These are phyloP conservation scores for Sodiomyces alkalinus DNA, from an alignment of 2,329 filamentous ascomycete species.

Conservation along the genomic window DNA sequence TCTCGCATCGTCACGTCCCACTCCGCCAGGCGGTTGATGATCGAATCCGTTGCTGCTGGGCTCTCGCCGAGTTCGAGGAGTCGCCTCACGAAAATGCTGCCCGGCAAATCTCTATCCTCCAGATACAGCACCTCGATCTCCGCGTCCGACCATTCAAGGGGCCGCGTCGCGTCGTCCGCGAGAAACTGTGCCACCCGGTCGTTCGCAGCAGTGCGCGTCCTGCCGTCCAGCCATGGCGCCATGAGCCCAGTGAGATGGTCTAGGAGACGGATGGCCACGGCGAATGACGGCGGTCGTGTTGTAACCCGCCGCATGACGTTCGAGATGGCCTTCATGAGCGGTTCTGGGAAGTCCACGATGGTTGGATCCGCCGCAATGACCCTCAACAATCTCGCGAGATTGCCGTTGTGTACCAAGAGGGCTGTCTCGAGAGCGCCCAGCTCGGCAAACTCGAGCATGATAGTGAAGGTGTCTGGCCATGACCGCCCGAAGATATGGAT, in stretches of 20 bases:
- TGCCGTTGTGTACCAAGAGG: slow-evolving; percentile 44
- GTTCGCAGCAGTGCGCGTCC: slow-evolving; percentile 18
- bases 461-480: slow-evolving; percentile 64
- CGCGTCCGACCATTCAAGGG: slow-evolving; percentile 26
- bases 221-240: slow-evolving; percentile 19
- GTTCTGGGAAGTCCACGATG: slow-evolving; percentile 28
- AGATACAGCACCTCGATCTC: slow-evolving; percentile 32
- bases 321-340: too few relatives aligned
- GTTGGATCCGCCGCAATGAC: slow-evolving; percentile 44
- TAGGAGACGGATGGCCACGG: slow-evolving; percentile 34
- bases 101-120: slow-evolving; percentile 21
- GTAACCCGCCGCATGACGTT: slow-evolving; percentile 33
- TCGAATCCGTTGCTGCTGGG: slow-evolving; percentile 30
- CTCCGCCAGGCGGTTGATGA: slow-evolving; percentile 42
- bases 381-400: slow-evolving; percentile 41
- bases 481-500: slow-evolving; percentile 47
- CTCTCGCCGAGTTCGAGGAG: slow-evolving; percentile 49
- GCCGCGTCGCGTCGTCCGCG: slow-evolving; percentile 13
- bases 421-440: slow-evolving; percentile 44
- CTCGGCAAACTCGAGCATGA: slow-evolving; percentile 50
- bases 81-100: slow-evolving; percentile 48
- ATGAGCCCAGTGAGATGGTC: slow-evolving; percentile 28
- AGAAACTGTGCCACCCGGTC: slow-evolving; percentile 21
- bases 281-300: slow-evolving; percentile 37
- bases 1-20: slow-evolving; percentile 33